phyloP scores from a whole-genome alignment of 75 land plant genomes.

The Pseudotsuga menziesii region DNA sequence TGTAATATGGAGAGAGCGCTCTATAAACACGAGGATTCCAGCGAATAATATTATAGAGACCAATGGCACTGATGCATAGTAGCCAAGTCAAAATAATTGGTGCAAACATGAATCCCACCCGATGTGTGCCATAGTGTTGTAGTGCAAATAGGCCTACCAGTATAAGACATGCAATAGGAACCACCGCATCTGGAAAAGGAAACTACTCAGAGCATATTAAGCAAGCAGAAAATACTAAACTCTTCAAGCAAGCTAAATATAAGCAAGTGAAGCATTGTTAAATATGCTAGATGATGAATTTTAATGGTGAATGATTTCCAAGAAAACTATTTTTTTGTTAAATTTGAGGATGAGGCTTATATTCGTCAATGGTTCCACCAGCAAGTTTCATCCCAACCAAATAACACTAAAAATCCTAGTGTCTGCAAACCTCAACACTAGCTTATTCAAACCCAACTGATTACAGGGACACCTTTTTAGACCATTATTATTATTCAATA shows the following conservation, averaged over 20 bases:
- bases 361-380: background rate
- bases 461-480: background rate
- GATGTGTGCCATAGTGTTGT: constrained; percentile 53
- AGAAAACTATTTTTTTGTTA: background rate
- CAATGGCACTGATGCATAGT: constrained; percentile 38
- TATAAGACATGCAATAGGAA: constrained; percentile 37
- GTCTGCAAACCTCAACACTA: background rate
- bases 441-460: background rate
- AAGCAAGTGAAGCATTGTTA: background rate
- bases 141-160: constrained; percentile 42
- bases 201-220: constrained; percentile 1
- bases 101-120: constrained; percentile 45
- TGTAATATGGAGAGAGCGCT: constrained; percentile 46
- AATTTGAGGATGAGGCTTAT: background rate
- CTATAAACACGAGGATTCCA: constrained; percentile 37
- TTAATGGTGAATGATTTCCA: background rate
- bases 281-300: background rate
- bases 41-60: constrained; percentile 39
- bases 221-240: background rate
- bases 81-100: constrained; percentile 51
- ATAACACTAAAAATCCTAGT: background rate
- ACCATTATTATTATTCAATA: background rate
- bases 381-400: background rate
- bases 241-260: background rate
- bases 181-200: constrained; percentile 39